Conservation (phyloP, 805 yeast genomes). For the Starmerella vitae region DNA sequence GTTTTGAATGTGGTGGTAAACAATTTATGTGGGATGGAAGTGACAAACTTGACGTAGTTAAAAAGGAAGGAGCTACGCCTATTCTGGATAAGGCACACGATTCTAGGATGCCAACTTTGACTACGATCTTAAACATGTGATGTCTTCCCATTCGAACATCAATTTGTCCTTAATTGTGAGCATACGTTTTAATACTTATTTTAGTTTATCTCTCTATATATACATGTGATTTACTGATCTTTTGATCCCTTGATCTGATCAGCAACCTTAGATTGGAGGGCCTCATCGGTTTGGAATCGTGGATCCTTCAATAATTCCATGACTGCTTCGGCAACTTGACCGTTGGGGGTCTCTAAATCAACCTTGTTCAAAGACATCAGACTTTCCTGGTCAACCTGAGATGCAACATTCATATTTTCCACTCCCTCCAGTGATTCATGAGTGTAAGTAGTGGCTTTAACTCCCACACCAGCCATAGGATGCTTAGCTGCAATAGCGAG, state of each 20-base stretch:
- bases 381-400: conserved; percentile 17
- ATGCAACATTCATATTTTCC: conserved; percentile 19
- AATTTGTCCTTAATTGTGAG: too few species aligned
- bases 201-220: too few species aligned
- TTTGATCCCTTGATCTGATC: conserved; percentile 10
- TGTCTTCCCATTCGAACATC: background rate
- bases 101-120: conserved; percentile 10
- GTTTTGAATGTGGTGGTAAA: conserved; percentile 30
- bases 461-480: conserved; percentile 67
- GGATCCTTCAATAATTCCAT: conserved; percentile 56
- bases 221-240: too few species aligned
- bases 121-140: conserved; percentile 8
- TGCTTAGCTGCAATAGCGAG: conserved; percentile 65
- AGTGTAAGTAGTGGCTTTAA: conserved; percentile 55
- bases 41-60: conserved; percentile 20
- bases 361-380: conserved; percentile 22
- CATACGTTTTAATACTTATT: too few species aligned
- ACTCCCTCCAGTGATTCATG: conserved; percentile 37
- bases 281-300: conserved; percentile 19
- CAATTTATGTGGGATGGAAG: conserved; percentile 32
- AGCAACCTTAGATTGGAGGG: conserved; percentile 4
- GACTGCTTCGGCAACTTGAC: conserved; percentile 52
- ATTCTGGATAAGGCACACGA: background rate
- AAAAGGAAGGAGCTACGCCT: background rate
- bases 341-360: conserved; percentile 24